phyloP scores from a whole-genome alignment of 352 stramenopile genomes.

The Pythium aristosporum region DNA sequence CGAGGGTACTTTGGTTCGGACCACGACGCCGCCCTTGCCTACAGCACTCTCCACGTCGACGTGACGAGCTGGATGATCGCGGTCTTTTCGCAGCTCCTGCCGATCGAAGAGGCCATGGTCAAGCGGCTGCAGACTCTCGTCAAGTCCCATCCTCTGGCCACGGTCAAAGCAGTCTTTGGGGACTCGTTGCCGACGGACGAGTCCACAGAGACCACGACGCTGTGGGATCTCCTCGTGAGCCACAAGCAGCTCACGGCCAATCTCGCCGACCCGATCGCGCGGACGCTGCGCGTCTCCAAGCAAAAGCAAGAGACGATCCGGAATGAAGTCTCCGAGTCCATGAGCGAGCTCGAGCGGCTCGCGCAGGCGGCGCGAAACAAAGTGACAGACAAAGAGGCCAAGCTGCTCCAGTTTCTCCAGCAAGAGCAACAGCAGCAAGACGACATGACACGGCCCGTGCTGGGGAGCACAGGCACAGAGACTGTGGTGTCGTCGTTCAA shows the following conservation, averaged over 20 bases:
- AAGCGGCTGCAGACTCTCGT: slow-evolving; percentile 36
- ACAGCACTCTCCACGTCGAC: slow-evolving; percentile 24
- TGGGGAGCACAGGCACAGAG: slow-evolving; percentile 11
- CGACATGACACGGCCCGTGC: neutral
- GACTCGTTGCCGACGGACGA: neutral
- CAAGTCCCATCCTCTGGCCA: slow-evolving; percentile 23
- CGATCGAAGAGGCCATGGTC: slow-evolving; percentile 35
- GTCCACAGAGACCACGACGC: slow-evolving; percentile 6
- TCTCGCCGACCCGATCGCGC: slow-evolving; percentile 46
- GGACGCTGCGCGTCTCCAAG: slow-evolving; percentile 52
- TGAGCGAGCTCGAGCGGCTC: slow-evolving; percentile 34
- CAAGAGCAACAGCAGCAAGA: slow-evolving; percentile 7
- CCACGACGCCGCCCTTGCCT: neutral
- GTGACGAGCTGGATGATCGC: slow-evolving; percentile 46
- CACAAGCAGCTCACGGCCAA: slow-evolving; percentile 44
- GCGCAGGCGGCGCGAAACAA: slow-evolving; percentile 26
- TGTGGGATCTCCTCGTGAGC: slow-evolving; percentile 32
- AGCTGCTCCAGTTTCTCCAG: slow-evolving; percentile 18
- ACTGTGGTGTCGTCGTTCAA: slow-evolving; percentile 20
- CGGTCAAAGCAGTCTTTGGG: slow-evolving; percentile 18
- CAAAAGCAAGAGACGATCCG: slow-evolving; percentile 47
- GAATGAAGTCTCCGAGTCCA: slow-evolving; percentile 36
- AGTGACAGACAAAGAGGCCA: slow-evolving; percentile 25
- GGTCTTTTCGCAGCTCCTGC: slow-evolving; percentile 38
- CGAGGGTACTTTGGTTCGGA: neutral